phyloP scores from a whole-genome alignment of 2,329 filamentous ascomycete species.

The Lizonia empirigonia region DNA sequence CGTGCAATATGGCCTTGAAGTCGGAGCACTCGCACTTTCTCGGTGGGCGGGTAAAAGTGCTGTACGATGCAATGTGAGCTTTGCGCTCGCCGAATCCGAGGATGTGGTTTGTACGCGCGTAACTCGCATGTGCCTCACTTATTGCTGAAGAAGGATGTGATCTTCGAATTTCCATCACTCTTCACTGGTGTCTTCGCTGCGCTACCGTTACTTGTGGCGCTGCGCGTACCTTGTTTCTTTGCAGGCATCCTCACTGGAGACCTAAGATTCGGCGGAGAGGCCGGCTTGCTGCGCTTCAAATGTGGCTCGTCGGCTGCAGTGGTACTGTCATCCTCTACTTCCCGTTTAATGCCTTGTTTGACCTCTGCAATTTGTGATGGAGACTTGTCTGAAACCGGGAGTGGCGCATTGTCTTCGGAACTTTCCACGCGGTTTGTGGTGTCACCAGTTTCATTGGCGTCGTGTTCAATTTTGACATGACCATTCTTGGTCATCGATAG shows the following conservation, averaged over 20 bases:
- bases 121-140: slow-evolving; percentile 43
- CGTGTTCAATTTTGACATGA: slow-evolving; percentile 44
- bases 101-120: slow-evolving; percentile 8
- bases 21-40: not conserved
- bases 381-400: slow-evolving; percentile 47
- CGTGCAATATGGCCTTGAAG: not conserved
- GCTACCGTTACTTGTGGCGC: slow-evolving; percentile 62
- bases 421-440: slow-evolving; percentile 53
- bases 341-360: slow-evolving; percentile 53
- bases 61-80: not conserved
- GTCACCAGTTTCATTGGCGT: slow-evolving; percentile 48
- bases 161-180: slow-evolving; percentile 60
- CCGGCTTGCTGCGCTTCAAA: slow-evolving; percentile 46
- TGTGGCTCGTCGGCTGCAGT: slow-evolving; percentile 43
- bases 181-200: slow-evolving; percentile 52
- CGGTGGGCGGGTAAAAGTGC: not conserved
- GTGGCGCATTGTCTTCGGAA: slow-evolving; percentile 59
- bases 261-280: slow-evolving; percentile 26
- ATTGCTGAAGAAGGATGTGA: slow-evolving; percentile 62
- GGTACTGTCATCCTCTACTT: slow-evolving; percentile 39
- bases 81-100: slow-evolving; percentile 25
- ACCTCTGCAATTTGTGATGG: slow-evolving; percentile 18
- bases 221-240: slow-evolving; percentile 55
- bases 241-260: slow-evolving; percentile 37
- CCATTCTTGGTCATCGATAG: slow-evolving; percentile 34